Base-by-base conservation (phyloP, 352 stramenopile species). In the Nothophytophthora sp. region DNA sequence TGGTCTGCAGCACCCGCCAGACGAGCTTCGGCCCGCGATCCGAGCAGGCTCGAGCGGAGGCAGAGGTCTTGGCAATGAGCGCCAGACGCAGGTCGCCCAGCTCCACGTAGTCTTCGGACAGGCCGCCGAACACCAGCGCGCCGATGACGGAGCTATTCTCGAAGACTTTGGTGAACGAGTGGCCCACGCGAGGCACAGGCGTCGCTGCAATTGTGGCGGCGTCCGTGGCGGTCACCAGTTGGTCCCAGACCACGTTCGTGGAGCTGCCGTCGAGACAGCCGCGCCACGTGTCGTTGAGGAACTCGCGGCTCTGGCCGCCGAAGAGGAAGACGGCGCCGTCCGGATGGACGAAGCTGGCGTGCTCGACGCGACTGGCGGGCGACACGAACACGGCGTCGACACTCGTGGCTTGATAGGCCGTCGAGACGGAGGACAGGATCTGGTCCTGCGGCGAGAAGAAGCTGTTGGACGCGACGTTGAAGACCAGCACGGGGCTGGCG, bases 221-320 rank as follows among this genome's bases (percentile, higher is more conserved):
- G 41, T 88, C 77, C 1, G 16, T 73, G 2, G 39, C 12, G 1
- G 63, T 60, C 6, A 73, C 63, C 13, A 90, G 53, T 22, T 90
- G 62, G 30, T 88, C 78, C 78, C 78, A 90, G 4, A 65, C 40
- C 2, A 72, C 48, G 12, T 68, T 73, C 12, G 33, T 37, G 0
- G 60, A 61, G 46, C 60, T 75, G 43, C 65, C 59, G 22, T 79
- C 58, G 8, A 90, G 28, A 27, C 78, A 88, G 11, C 76, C 45
- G n/a, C 79, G 68, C 76, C 78, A 90, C 19, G 59, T 66, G 42
- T 90, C 78, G 37, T 81, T 78, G 15, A 82, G 53, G 27, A 88
- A 83, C 41, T 73, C 72, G 22, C 70, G 67, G 38, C 67, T 83
- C 42, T 78, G 70, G 1, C 77, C 77, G 4, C 77, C 77, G 33